phyloP scores from a whole-genome alignment of 768 basidiomycete genomes.

The Termitomyces sp. region DNA sequence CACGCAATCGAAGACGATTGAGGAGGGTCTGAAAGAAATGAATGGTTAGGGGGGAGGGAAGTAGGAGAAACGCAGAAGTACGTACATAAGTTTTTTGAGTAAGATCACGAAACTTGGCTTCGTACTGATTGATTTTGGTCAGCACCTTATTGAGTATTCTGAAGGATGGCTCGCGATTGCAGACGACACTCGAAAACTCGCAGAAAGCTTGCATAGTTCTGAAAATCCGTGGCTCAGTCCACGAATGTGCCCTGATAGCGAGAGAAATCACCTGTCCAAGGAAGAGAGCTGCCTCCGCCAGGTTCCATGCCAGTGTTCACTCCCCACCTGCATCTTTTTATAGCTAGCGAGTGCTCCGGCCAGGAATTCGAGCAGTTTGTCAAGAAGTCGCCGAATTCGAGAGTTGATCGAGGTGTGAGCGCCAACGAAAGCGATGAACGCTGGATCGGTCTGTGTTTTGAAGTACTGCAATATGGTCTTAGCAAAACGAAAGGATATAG shows the following conservation, averaged over 20 bases:
- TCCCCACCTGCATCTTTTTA: background rate
- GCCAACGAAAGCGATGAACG: background rate
- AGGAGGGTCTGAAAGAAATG: slow-evolving; percentile 14
- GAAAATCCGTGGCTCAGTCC: background rate
- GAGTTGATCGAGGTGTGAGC: background rate
- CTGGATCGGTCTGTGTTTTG: background rate
- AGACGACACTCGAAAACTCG: slow-evolving; percentile 6
- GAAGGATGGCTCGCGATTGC: slow-evolving; percentile 3
- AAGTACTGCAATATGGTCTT: background rate
- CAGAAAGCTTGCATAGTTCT: slow-evolving; percentile 9
- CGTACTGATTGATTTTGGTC: slow-evolving; percentile 35
- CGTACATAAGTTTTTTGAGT: slow-evolving; percentile 32
- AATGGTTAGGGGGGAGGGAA: background rate
- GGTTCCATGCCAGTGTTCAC: slow-evolving; percentile 6
- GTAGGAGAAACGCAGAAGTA: background rate
- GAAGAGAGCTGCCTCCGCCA: slow-evolving; percentile 5
- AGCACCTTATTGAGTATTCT: slow-evolving; percentile 12
- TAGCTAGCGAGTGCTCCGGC: background rate
- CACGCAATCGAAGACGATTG: slow-evolving; percentile 30
- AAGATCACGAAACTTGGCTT: slow-evolving; percentile 34
- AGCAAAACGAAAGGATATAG: background rate
- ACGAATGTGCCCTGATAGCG: background rate
- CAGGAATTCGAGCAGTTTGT: background rate
- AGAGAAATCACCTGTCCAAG: slow-evolving; percentile 9
- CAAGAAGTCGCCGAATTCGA: background rate